A percentile compares a stretch with the other conserved stretches of the same genome.
These are phyloP conservation scores for Aspergillus tanneri DNA, from an alignment of 2,329 filamentous ascomycete genomes.

Conservation along the genomic window DNA sequence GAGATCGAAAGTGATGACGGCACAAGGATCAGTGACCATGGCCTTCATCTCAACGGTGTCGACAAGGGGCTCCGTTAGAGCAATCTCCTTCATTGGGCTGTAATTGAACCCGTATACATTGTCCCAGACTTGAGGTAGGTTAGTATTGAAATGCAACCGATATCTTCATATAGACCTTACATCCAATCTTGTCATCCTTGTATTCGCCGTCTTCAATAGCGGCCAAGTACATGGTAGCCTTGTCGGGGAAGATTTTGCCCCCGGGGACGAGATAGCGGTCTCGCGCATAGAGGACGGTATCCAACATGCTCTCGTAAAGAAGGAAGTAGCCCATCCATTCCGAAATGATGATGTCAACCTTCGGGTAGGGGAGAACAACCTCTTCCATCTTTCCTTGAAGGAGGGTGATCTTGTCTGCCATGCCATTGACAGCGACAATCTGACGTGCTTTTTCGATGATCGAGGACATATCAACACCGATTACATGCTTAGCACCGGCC, in stretches of 20 bases:
- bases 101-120: constrained; percentile 99
- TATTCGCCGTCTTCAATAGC: constrained; percentile 99
- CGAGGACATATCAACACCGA: constrained; percentile 98
- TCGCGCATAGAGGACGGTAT: constrained; percentile 94
- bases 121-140: constrained; percentile 78
- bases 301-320: constrained; percentile 97
- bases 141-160: constrained; percentile 16
- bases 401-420: constrained; percentile 94
- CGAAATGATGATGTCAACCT: constrained; percentile 99
- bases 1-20: constrained; percentile 84
- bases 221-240: constrained; percentile 94
- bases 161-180: too few species aligned
- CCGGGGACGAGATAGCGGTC: constrained; percentile 85
- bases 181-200: constrained; percentile 99
- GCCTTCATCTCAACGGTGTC: constrained; percentile 98
- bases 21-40: constrained; percentile 85
- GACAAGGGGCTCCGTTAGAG: constrained; percentile 91
- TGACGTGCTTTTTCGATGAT: constrained; percentile 98
- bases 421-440: constrained; percentile 88
- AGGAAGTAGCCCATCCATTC: constrained; percentile 99
- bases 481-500: constrained; percentile 96
- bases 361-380: constrained; percentile 84
- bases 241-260: constrained; percentile 96
- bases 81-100: constrained; percentile 86
- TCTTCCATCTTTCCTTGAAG: constrained; percentile 99